Conservation (phyloP, 306 rosid genomes). For the Trifolium subterraneum region DNA sequence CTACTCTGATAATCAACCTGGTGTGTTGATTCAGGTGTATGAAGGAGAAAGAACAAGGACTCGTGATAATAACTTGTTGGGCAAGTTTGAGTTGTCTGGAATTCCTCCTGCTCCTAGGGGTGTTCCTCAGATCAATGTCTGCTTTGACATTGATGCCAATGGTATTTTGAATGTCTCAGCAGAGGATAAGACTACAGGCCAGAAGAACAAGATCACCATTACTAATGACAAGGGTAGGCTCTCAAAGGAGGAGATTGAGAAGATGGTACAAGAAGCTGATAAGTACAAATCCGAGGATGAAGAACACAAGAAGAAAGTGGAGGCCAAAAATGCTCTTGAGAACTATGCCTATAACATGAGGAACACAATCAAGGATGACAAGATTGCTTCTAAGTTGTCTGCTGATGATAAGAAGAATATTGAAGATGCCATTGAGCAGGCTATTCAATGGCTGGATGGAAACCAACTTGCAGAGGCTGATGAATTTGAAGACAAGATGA, state of each 20-base stretch:
- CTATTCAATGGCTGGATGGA: slow-evolving; percentile 61
- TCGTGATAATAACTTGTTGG: slow-evolving; percentile 62
- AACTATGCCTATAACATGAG: slow-evolving; percentile 66
- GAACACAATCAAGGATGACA: slow-evolving; percentile 62
- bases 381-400: slow-evolving; percentile 57
- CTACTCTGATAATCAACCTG: slow-evolving; percentile 63
- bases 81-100: slow-evolving; percentile 63
- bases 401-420: slow-evolving; percentile 64
- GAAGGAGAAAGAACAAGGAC: slow-evolving; percentile 64
- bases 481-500: slow-evolving; percentile 61
- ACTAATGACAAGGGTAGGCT: slow-evolving; percentile 69
- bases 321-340: slow-evolving; percentile 59
- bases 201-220: slow-evolving; percentile 66
- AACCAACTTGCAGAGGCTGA: slow-evolving; percentile 63
- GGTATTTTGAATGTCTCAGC: slow-evolving; percentile 65
- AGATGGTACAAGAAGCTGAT: slow-evolving; percentile 66
- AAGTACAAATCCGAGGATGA: slow-evolving; percentile 59
- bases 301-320: slow-evolving; percentile 65
- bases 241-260: slow-evolving; percentile 65
- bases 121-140: slow-evolving; percentile 59
- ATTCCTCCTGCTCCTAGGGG: slow-evolving; percentile 67
- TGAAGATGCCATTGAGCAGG: slow-evolving; percentile 61
- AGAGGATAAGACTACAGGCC: slow-evolving; percentile 66
- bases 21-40: slow-evolving; percentile 63
- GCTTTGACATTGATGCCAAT: slow-evolving; percentile 57